Percentiles rank a stretch among this genome's conserved stretches.
Evolutionary conservation across 768 basidiomycete genomes (phyloP).

Genomic region (Lactifluus echinatus): DNA sequence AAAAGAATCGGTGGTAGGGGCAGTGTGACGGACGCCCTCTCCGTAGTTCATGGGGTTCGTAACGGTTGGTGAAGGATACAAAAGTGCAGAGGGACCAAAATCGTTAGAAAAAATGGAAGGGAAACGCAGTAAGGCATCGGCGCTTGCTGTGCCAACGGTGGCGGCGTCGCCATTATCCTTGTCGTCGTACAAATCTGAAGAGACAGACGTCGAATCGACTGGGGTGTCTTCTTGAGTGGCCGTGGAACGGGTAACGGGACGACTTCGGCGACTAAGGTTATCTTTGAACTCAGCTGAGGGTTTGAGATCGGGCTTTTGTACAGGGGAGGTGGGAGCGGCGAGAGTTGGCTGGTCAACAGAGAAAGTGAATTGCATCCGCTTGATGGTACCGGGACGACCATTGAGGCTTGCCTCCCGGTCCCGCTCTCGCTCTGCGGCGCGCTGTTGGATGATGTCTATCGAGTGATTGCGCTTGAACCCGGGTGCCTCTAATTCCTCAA

Average conservation of each 20-base stretch:
- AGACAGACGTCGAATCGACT: not conserved
- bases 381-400: constrained; percentile 61
- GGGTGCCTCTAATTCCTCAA: constrained; percentile 78
- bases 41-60: constrained; percentile 68
- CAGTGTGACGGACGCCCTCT: constrained; percentile 49
- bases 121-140: constrained; percentile 50
- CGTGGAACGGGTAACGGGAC: constrained; percentile 33
- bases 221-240: constrained; percentile 27
- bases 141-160: constrained; percentile 17
- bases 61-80: constrained; percentile 59
- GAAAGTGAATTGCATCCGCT: constrained; percentile 88
- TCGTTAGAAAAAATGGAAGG: constrained; percentile 65
- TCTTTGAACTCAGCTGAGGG: constrained; percentile 63
- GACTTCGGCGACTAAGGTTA: constrained; percentile 31
- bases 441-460: constrained; percentile 69
- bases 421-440: constrained; percentile 75
- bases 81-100: constrained; percentile 70
- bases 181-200: constrained; percentile 19
- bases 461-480: constrained; percentile 75
- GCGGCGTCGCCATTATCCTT: constrained; percentile 28
- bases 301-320: constrained; percentile 58
- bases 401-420: constrained; percentile 57
- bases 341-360: constrained; percentile 64
- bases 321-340: constrained; percentile 35
- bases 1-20: constrained; percentile 42